Evolutionary conservation across 2,329 filamentous ascomycete genomes (phyloP).

Genomic region (Coniochaeta ligniaria): DNA sequence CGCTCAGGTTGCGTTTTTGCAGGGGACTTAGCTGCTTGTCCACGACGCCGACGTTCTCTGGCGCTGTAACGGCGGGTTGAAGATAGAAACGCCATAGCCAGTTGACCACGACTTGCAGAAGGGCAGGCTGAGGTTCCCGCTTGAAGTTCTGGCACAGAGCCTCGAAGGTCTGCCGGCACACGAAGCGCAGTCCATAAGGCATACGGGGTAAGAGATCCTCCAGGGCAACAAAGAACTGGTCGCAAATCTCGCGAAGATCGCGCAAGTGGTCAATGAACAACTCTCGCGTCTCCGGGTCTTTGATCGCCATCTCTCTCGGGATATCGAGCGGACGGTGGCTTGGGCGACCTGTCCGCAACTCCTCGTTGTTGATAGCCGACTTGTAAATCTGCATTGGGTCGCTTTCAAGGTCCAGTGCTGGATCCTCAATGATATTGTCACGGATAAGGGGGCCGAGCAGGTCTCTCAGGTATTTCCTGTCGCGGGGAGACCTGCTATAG

Average conservation of each 20-base stretch:
- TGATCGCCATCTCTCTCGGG: constrained; percentile 87
- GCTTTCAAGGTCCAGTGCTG: constrained; percentile 85
- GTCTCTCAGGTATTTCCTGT: constrained; percentile 86
- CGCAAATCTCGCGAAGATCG: constrained; percentile 87
- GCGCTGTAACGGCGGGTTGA: constrained; percentile 79
- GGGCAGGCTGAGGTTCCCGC: constrained; percentile 65
- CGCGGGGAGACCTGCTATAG: constrained; percentile 84
- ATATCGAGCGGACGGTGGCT: constrained; percentile 79
- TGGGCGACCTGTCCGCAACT: constrained; percentile 80
- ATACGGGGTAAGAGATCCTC: constrained; percentile 82
- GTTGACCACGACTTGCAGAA: constrained; percentile 77
- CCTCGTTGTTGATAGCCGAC: constrained; percentile 93
- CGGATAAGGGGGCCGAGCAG: constrained; percentile 78
- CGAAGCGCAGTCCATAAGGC: constrained; percentile 86
- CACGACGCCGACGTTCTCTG: constrained; percentile 87
- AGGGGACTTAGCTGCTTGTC: constrained; percentile 83
- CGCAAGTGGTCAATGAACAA: constrained; percentile 93
- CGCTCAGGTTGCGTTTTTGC: constrained; percentile 85
- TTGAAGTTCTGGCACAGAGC: constrained; percentile 70
- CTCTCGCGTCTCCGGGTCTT: constrained; percentile 84
- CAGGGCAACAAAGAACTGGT: constrained; percentile 76
- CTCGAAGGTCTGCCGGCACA: constrained; percentile 81
- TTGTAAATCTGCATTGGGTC: constrained; percentile 97
- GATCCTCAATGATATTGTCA: constrained; percentile 89
- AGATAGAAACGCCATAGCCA: constrained; percentile 96